Evolutionary conservation across 164 flowering plant species (phyloP), one percentile per base, ranked within the genome.

Genomic region (Akebia trifoliata): DNA sequence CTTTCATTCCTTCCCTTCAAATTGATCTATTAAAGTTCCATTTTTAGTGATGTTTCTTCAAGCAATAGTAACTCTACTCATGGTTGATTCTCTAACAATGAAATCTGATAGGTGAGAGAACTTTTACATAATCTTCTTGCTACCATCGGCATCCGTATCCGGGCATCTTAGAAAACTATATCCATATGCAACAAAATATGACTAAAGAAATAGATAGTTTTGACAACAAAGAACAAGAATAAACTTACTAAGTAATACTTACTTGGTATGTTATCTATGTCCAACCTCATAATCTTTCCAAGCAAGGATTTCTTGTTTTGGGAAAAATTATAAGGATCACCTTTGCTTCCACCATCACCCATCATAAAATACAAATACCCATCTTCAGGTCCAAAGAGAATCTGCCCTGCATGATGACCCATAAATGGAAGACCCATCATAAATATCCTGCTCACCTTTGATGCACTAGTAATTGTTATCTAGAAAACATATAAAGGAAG

Each of bases 291-390:
- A 54, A 93, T 80, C 71, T 93, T 93, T 48, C 98, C 97, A 60
- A 93, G 98, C 77, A 87, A 73, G 29, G 97, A 84, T 66, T 82
- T 87, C 76, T 84, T 93, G 74, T 85, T 87, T 54, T 93, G 98
- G 15, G 96, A 54, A 58, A 93, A 90, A 60, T 84, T 85, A 72
- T 74, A 76, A 20, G 97, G 94, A 70, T 85, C 98, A 15, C 80
- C 85, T 2, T 7, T 47, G 40, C 78, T 76, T 45, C 95, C 97
- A 26, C 97, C 98, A 72, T 90, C 94, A 25, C 98, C 98, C 94
- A 84, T 93, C 95, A 90, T 84, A 46, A 82, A 82, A 74, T 93
- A 93, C 37, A 93, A 46, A 70, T 85, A 83, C 53, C 92, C 97
- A 62, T 92, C 97, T 18, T 45, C 38, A 4, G 97, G 98, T 50